Evolutionary conservation across 495 filamentous ascomycete species (phyloP).

Genomic region (Aspergillus ostianus): DNA sequence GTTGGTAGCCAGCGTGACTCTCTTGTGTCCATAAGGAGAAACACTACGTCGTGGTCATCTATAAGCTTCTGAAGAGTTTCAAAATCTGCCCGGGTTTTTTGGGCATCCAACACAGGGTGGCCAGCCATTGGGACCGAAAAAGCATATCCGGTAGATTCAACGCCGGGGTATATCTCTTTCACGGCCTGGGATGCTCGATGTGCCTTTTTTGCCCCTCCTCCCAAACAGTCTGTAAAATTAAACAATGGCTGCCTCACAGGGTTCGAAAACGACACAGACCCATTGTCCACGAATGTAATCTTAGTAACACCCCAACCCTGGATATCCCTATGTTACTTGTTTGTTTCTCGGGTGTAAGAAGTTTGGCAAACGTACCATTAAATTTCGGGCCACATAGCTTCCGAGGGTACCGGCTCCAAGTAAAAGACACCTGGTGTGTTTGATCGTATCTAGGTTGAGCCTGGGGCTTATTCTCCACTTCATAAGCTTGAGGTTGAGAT

Average conservation of each 20-base stretch:
- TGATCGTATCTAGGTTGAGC: constrained; percentile 83
- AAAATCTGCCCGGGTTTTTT: constrained; percentile 67
- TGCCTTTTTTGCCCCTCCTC: constrained; percentile 84
- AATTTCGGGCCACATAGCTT: constrained; percentile 83
- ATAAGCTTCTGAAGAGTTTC: constrained; percentile 70
- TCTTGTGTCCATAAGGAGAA: constrained; percentile 93
- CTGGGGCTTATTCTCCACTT: constrained; percentile 95
- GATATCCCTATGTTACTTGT: neutral
- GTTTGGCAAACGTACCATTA: constrained; percentile 54
- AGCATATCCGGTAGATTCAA: constrained; percentile 72
- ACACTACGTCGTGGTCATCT: constrained; percentile 86
- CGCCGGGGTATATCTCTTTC: constrained; percentile 85
- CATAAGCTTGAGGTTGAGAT: constrained; percentile 96
- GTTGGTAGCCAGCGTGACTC: constrained; percentile 97
- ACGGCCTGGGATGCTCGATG: constrained; percentile 76
- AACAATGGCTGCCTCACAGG: constrained; percentile 94
- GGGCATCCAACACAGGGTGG: constrained; percentile 75
- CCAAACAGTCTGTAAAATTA: constrained; percentile 81
- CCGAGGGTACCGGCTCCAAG: constrained; percentile 95
- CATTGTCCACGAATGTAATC: constrained; percentile 95
- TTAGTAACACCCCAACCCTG: constrained; percentile 93
- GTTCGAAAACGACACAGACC: constrained; percentile 94
- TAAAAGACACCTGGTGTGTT: constrained; percentile 85
- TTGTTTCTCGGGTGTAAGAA: neutral
- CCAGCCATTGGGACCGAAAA: constrained; percentile 93